phyloP scores from a whole-genome alignment of 495 filamentous ascomycete species.

The Lasiosphaeriaceae sp. region DNA sequence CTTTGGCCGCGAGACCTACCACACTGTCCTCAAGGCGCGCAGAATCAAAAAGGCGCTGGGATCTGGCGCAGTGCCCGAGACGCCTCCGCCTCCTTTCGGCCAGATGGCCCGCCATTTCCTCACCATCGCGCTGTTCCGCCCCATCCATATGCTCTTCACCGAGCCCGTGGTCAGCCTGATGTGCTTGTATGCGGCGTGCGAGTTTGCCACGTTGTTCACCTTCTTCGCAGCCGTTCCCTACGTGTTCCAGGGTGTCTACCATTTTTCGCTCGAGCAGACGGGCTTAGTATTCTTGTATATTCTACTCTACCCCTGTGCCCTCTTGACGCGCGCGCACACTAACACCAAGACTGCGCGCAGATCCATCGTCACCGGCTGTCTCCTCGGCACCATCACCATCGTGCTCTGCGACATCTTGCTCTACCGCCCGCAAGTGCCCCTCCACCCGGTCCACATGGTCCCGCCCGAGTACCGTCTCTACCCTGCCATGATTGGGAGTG shows the following conservation, averaged over 20 bases:
- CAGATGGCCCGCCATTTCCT: constrained; percentile 46
- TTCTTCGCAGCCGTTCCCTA: constrained; percentile 65
- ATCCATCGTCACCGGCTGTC: constrained; percentile 52
- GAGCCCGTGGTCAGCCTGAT: constrained; percentile 64
- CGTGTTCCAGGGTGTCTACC: constrained; percentile 48
- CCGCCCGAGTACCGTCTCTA: constrained; percentile 56
- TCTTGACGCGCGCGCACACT: neutral
- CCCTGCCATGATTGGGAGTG: constrained; percentile 56
- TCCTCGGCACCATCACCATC: constrained; percentile 44
- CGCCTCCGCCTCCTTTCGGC: constrained; percentile 23
- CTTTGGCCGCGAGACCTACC: constrained; percentile 58
- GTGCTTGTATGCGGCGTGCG: constrained; percentile 59
- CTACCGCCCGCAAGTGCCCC: constrained; percentile 33
- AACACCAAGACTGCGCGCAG: neutral
- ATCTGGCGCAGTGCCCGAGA: constrained; percentile 31
- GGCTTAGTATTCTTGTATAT: constrained; percentile 56
- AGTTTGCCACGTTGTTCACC: constrained; percentile 59
- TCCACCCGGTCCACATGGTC: constrained; percentile 26
- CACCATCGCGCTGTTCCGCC: constrained; percentile 55
- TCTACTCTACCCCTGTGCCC: neutral
- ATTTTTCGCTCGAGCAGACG: constrained; percentile 43
- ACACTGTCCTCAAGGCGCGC: constrained; percentile 53
- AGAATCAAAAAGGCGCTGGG: constrained; percentile 44
- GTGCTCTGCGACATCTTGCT: constrained; percentile 41
- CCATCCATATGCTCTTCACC: constrained; percentile 58